These are phyloP conservation scores for Wickerhamia fluorescens DNA, from an alignment of 805 yeast genomes.

Conservation along the genomic window DNA sequence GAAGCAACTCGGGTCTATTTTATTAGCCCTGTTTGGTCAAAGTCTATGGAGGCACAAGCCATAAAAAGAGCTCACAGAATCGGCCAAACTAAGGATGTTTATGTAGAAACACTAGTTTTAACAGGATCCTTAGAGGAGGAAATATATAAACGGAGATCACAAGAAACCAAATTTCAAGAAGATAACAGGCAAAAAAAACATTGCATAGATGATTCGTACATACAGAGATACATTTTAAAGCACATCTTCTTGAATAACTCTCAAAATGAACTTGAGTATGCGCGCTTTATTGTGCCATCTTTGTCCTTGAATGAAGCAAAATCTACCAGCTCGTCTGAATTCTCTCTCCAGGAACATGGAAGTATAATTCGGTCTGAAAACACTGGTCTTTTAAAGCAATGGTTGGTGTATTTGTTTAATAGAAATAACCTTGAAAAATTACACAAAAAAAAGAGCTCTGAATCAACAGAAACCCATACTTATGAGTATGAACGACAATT, in stretches of 20 bases:
- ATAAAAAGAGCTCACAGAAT: conserved; percentile 73
- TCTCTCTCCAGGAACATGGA: too few relatives aligned
- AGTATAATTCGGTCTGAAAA: conserved; percentile 5
- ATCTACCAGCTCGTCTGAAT: conserved; percentile 16
- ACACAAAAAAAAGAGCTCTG: too few relatives aligned
- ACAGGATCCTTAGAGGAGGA: conserved; percentile 62
- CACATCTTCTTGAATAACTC: conserved; percentile 39
- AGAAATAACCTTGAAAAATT: too few relatives aligned
- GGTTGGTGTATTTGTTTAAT: conserved; percentile 26
- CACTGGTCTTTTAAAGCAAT: conserved; percentile 18
- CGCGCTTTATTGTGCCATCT: conserved; percentile 26
- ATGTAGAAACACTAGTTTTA: conserved; percentile 61
- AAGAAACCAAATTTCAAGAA: conserved; percentile 6
- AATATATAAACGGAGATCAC: conserved; percentile 41
- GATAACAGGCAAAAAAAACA: conserved; percentile 18
- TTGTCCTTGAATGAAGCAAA: too few relatives aligned
- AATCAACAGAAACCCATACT: too few relatives aligned
- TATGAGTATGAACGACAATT: too few relatives aligned
- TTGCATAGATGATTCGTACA: conserved; percentile 53
- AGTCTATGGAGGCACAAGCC: conserved; percentile 67
- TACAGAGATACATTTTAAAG: conserved; percentile 47
- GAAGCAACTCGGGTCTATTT: conserved; percentile 65
- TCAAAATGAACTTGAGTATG: conserved; percentile 26
- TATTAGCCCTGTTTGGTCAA: conserved; percentile 66
- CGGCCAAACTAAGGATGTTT: conserved; percentile 58